phyloP scores from a whole-genome alignment of 805 yeast genomes.

The Yarrowia keelungensis region DNA sequence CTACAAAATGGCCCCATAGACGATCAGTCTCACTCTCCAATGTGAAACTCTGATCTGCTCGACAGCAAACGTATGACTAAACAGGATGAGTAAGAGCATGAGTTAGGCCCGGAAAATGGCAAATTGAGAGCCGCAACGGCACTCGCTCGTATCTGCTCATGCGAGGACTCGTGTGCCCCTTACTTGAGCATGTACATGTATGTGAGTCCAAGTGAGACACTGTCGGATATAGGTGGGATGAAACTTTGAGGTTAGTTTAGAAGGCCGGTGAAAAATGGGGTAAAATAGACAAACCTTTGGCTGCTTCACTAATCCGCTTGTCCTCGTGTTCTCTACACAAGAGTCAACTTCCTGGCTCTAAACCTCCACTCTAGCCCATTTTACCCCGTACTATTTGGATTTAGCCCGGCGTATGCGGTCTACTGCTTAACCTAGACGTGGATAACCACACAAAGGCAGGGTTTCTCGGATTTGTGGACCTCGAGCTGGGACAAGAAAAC shows the following conservation, averaged over 20 bases:
- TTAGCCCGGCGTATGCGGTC: slow-evolving; percentile 2
- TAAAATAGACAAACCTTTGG: too few relatives aligned
- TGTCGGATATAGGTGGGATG: slow-evolving; percentile 9
- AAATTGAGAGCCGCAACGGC: neutral
- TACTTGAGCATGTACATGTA: neutral
- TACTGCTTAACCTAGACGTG: neutral
- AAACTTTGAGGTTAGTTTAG: slow-evolving; percentile 4
- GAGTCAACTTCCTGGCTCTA: neutral
- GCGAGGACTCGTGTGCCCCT: slow-evolving; percentile 24
- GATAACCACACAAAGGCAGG: slow-evolving; percentile 4
- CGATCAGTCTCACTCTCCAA: neutral
- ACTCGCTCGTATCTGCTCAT: slow-evolving; percentile 1
- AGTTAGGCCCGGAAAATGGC: neutral
- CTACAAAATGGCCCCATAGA: neutral
- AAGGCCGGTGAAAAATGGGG: neutral
- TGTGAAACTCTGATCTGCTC: too few relatives aligned
- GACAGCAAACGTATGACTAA: too few relatives aligned
- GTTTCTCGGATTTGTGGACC: slow-evolving; percentile 6
- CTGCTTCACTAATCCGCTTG: too few relatives aligned
- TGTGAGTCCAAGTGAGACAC: neutral
- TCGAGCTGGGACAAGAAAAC: too few relatives aligned
- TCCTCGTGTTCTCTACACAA: neutral
- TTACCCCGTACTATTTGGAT: neutral
- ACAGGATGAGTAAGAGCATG: too few relatives aligned
- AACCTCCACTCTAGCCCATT: neutral